Base-by-base conservation (phyloP, 331 rosid species). In the Malus hybrid region DNA sequence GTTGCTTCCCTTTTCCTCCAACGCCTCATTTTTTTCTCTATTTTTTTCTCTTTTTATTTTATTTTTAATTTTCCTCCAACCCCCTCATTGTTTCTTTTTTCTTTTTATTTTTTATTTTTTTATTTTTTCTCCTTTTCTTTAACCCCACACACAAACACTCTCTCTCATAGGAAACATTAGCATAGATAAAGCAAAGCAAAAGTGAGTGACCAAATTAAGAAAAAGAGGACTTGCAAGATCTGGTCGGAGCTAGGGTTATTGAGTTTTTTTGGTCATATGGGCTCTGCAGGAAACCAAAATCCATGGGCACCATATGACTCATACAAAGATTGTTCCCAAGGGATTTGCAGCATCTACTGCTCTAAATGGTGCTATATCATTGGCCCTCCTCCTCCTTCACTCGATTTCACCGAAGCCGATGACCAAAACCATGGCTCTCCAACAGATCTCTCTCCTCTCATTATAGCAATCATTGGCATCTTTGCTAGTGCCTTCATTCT, bases 331-430 rank as follows among this genome's bases (percentile, higher is more conserved):
- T 93, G 96, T 39, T 87, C 96, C 19, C 82, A 75, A 66, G 91
- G 85, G 29, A 57, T 90, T 57, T 93, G 98, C 86, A 90, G 91
- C 88, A 32, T 88, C 65, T 93, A 86, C 59, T 90, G 96, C 71
- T 94, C 94, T 3, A 89, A 93, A 13, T 90, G 95, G 94, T 93
- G 98, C 60, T 87, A 84, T 80, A 81, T 82, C 67, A 28, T 90
- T 39, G 79, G 82, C 77, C 82, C 94, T 32, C 98, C 98, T 22
- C 98, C 97, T 0, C 92, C 93, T 16, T 88, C 90, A 62, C 75
- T 76, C 44, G 60, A 66, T 29, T 68, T 80, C 2, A 76, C 55
- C 3, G 77, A 36, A 65, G 62, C 4, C 3, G 79, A 61, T 6
- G 77, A 65, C 24, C 32, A 4, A 6, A 69, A 70, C 4, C 65